Evolutionary conservation across 2,329 filamentous ascomycete species (phyloP).

Genomic region (Decorospora gaudefroyi): DNA sequence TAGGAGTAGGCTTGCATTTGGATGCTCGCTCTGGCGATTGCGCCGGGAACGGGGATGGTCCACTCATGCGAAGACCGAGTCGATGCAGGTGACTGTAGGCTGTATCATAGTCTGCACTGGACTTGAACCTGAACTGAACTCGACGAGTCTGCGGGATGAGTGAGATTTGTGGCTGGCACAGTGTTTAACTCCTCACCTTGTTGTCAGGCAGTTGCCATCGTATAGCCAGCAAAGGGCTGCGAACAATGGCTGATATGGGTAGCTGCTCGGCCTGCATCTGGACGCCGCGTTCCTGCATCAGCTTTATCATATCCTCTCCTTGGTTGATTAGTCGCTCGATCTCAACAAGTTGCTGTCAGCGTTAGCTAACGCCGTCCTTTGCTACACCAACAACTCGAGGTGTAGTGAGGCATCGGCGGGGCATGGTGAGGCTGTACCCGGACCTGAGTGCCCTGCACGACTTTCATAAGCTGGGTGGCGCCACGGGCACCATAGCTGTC

Average conservation of each 20-base stretch:
- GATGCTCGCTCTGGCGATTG: slow-evolving; percentile 6
- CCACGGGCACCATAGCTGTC: slow-evolving; percentile 38
- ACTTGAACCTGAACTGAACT: slow-evolving; percentile 52
- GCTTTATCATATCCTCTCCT: slow-evolving; percentile 23
- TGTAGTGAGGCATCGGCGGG: slow-evolving; percentile 1
- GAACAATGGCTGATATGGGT: slow-evolving; percentile 52
- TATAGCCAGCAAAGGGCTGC: slow-evolving; percentile 48
- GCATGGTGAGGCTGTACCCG: slow-evolving; percentile 48
- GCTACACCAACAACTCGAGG: background rate
- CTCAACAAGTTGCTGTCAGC: slow-evolving; percentile 29
- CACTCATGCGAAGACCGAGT: slow-evolving; percentile 42
- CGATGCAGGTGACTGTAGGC: slow-evolving; percentile 39
- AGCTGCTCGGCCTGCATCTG: slow-evolving; percentile 48
- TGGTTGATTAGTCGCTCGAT: slow-evolving; percentile 31
- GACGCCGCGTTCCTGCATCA: slow-evolving; percentile 31
- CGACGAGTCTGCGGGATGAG: slow-evolving; percentile 45
- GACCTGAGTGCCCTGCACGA: slow-evolving; percentile 49
- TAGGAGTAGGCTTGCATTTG: background rate
- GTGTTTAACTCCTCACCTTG: slow-evolving; percentile 32
- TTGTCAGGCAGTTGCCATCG: slow-evolving; percentile 47
- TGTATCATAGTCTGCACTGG: slow-evolving; percentile 45
- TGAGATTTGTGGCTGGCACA: slow-evolving; percentile 9
- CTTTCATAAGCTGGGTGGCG: slow-evolving; percentile 44
- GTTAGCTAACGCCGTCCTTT: slow-evolving; percentile 8
- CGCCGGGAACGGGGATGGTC: slow-evolving; percentile 13